phyloP scores from a whole-genome alignment of 1,284 basidiomycete species.

The Pseudozyma pruni region DNA sequence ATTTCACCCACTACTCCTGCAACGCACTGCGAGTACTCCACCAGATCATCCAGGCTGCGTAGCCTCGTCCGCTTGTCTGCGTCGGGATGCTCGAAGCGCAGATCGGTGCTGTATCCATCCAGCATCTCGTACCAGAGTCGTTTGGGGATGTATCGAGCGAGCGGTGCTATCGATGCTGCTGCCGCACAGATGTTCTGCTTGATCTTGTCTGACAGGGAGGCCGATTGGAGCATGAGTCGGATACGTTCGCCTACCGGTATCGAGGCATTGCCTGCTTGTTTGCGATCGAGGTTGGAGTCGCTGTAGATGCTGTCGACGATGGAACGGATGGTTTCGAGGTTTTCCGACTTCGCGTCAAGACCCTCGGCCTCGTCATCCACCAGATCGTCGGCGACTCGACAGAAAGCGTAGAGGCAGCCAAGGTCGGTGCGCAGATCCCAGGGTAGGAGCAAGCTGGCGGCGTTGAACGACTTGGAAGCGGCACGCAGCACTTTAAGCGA shows the following conservation, averaged over 20 bases:
- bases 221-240: constrained; percentile 11
- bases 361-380: constrained; percentile 48
- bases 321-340: constrained; percentile 27
- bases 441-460: constrained; percentile 54
- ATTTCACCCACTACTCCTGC: constrained; percentile 61
- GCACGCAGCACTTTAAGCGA: constrained; percentile 34
- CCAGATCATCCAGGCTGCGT: constrained; percentile 40
- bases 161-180: constrained; percentile 49
- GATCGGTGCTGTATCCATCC: constrained; percentile 51
- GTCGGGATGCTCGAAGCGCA: constrained; percentile 40
- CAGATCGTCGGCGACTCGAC: constrained; percentile 56
- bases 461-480: constrained; percentile 57
- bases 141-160: constrained; percentile 47
- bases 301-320: constrained; percentile 44
- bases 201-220: constrained; percentile 12
- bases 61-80: constrained; percentile 12
- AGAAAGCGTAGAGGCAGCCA: constrained; percentile 59
- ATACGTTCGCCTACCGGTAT: constrained; percentile 21
- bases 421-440: constrained; percentile 63
- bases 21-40: constrained; percentile 61
- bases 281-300: background rate
- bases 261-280: background rate
- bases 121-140: constrained; percentile 59
- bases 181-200: constrained; percentile 38
- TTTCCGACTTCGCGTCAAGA: constrained; percentile 24